phyloP scores from a whole-genome alignment of 176 grass and related monocot species.

The Chloris gayana region DNA sequence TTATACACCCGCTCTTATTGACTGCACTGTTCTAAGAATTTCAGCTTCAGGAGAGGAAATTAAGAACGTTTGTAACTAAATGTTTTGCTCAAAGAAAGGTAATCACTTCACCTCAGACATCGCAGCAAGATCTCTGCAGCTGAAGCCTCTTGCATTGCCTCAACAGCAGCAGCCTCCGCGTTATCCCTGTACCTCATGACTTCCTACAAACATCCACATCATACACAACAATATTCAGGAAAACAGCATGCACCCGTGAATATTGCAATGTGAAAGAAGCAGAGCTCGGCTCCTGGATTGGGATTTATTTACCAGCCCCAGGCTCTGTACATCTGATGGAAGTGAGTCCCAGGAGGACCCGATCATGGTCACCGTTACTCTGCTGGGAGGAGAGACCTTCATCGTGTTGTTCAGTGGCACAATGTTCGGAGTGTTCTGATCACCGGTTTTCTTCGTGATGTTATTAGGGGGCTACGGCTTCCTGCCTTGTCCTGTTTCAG shows the following conservation, averaged over 20 bases:
- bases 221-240: slow-evolving; percentile 8
- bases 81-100: background rate
- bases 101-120: slow-evolving; percentile 55
- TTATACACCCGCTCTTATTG: too few relatives aligned
- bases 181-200: slow-evolving; percentile 70
- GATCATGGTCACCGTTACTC: slow-evolving; percentile 45
- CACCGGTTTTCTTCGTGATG: slow-evolving; percentile 24
- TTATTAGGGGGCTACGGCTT: slow-evolving; percentile 32
- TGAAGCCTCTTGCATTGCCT: slow-evolving; percentile 77
- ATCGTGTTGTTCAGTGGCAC: slow-evolving; percentile 41
- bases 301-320: slow-evolving; percentile 16
- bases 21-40: background rate
- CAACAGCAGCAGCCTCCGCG: slow-evolving; percentile 73
- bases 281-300: background rate
- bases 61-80: background rate
- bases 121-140: slow-evolving; percentile 66
- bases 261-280: background rate
- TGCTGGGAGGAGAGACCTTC: slow-evolving; percentile 36
- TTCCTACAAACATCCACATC: slow-evolving; percentile 39
- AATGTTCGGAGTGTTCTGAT: slow-evolving; percentile 30
- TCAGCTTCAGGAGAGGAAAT: background rate
- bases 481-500: slow-evolving; percentile 18
- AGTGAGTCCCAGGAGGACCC: slow-evolving; percentile 68
- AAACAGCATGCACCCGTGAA: background rate
- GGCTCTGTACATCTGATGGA: slow-evolving; percentile 38